Evolutionary conservation across 2,329 filamentous ascomycete species (phyloP), one percentile per base, ranked within the genome.

Genomic region (Phyllosticta paracitricarpa): DNA sequence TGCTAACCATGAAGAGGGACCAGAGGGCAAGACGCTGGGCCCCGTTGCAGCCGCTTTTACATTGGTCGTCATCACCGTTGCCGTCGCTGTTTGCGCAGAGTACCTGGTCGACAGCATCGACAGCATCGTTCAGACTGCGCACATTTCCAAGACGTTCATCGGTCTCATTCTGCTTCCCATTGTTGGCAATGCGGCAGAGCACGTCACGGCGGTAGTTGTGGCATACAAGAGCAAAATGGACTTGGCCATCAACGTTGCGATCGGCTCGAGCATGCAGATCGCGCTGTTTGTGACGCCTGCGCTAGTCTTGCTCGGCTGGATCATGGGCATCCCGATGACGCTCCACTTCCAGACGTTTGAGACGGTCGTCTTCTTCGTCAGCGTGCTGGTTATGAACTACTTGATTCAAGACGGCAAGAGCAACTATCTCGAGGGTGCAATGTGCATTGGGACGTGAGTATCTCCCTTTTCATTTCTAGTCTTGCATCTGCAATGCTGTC

Each of bases 271-370:
- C 59, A 75, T 83, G 72, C 81, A 83, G 64, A 84, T 84, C 61
- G 80, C 81, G 3, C 76, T 84, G 25, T 81, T 84, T 65, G 81
- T 82, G 54, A 83, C 81, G 2, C 81, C 81, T 5, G 81, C 82
- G 72, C 71, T 83, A 58, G 81, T 83, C 61, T 78, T 83, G 52
- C 75, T 82, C 9, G 81, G 81, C 57, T 83, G 81, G 81, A 77
- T 78, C 67, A 78, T 83, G 62, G 76, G 74, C 24, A 68, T 79
- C 65, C 73, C 76, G 55, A 82, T 82, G 80, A 79, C 87, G 28
- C 80, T 95, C 35, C 91, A 93, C 77, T 95, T 95, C 73, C 90
- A 90, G 63, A 81, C 91, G 56, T 96, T 95, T 74, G 90, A 95
- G 81, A 95, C 90, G 0, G 88, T 94, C 24, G 89, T 88, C 61